A percentile compares a stretch with the other conserved stretches of the same genome.
phyloP scores from a whole-genome alignment of 179 eudicot genomes.

The Silene vulgaris region DNA sequence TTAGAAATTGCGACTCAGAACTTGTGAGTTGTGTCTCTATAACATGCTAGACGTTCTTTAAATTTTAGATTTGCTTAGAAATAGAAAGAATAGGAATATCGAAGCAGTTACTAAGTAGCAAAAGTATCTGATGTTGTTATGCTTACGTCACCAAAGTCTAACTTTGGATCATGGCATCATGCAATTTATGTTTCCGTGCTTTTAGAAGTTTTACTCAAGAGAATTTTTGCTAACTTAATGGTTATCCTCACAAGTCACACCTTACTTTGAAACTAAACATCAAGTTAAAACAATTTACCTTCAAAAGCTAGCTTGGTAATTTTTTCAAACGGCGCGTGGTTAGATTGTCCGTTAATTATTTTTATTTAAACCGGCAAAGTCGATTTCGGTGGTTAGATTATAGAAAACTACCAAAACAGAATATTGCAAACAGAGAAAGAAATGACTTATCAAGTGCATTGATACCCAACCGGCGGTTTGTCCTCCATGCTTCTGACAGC shows the following conservation, averaged over 20 bases:
- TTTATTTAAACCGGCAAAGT: background rate
- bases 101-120: background rate
- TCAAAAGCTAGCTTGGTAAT: background rate
- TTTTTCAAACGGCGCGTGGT: background rate
- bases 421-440: background rate
- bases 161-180: conserved; percentile 5
- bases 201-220: background rate
- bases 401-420: background rate
- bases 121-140: background rate
- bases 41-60: background rate
- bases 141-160: background rate
- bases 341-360: background rate
- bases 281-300: background rate
- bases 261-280: background rate
- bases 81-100: background rate
- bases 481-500: background rate
- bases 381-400: background rate
- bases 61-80: background rate
- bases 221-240: background rate
- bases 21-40: background rate
- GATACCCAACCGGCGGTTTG: background rate
- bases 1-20: background rate
- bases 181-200: background rate
- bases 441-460: background rate
- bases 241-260: background rate